Base-by-base conservation (phyloP, 2,329 filamentous ascomycete species). In the Scedosporium apiospermum region DNA sequence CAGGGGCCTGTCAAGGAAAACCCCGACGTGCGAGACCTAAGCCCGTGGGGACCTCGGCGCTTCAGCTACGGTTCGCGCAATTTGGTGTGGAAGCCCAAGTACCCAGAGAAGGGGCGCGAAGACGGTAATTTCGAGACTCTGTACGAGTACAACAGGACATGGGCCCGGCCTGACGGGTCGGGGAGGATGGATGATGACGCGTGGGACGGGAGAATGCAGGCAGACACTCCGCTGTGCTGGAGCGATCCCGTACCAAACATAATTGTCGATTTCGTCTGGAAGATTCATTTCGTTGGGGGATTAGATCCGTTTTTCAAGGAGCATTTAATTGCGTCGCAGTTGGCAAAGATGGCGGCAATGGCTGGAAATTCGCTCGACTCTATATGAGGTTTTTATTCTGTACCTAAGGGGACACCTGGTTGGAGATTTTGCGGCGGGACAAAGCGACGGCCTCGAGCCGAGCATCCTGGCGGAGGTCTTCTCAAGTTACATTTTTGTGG, bases 111-210 rank as follows among this genome's bases (percentile, higher is more conserved):
- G 12, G 64, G 57, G 12, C 58, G 58, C 4, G 57, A 46, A 1
- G 65, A 63, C 10, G 51, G 59, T 1, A 70, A 67, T 62, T 26
- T 73, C 6, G 71, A 72, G 66, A 55, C 71, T 18, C 66, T 67
- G 18, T 64, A 65, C 44, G 53, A 62, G 51, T 18, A 18, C 23
- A 21, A n/a, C 6, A 57, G 23, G 51, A 4, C 14, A n/a, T 18
- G 16, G 51, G 16, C 4, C n/a, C n/a, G 26, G 18, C 4, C 16
- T n/a, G 51, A 57, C 26, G 12, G 51, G 16, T 14, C 18, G n/a
- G 51, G 51, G 51, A 57, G 51, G 21, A 12, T 57, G 51, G 16
- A 16, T 21, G 44, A 49, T 21, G 44, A 49, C 6, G 44, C 44
- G 44, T 16, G 18, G 27, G 27, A 30, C 27, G 27, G 27, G 27